phyloP scores from a whole-genome alignment of 2,329 filamentous ascomycete genomes.

The Neonectria neomacrospora region DNA sequence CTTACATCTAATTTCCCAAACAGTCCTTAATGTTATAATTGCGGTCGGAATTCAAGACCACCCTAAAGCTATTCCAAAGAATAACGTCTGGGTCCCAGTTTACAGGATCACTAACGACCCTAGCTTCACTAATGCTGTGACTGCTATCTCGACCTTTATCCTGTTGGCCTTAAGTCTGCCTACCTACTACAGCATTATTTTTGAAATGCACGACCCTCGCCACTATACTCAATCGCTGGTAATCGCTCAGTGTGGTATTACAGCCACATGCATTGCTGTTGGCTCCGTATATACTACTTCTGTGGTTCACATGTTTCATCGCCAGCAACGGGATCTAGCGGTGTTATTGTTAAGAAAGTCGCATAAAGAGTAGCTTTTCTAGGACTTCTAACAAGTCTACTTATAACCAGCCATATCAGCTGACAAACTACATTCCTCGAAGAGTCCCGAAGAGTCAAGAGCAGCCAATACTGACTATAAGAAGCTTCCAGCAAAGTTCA shows the following conservation, averaged over 20 bases:
- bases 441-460: too few species aligned
- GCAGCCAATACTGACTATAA: too few species aligned
- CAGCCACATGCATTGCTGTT: slow-evolving; percentile 48
- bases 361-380: slow-evolving; percentile 52
- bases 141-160: slow-evolving; percentile 47
- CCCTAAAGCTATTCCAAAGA: slow-evolving; percentile 21
- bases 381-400: slow-evolving; percentile 40
- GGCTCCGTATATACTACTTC: slow-evolving; percentile 57
- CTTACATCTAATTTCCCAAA: neutral
- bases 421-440: neutral
- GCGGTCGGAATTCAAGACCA: slow-evolving; percentile 31
- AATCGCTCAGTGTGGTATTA: slow-evolving; percentile 41
- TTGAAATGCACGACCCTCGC: slow-evolving; percentile 47
- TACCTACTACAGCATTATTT: slow-evolving; percentile 46
- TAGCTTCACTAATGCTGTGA: slow-evolving; percentile 45
- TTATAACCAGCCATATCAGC: slow-evolving; percentile 44
- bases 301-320: slow-evolving; percentile 58
- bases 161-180: slow-evolving; percentile 52
- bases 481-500: slow-evolving; percentile 28
- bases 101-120: slow-evolving; percentile 45
- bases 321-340: slow-evolving; percentile 58
- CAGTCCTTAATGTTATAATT: slow-evolving; percentile 27
- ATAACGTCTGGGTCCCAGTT: slow-evolving; percentile 43
- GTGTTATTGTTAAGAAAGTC: slow-evolving; percentile 54
- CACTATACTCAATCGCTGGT: slow-evolving; percentile 39